Evolutionary conservation across 352 stramenopile genomes (phyloP).

Genomic region (Aphanomyces astaci): DNA sequence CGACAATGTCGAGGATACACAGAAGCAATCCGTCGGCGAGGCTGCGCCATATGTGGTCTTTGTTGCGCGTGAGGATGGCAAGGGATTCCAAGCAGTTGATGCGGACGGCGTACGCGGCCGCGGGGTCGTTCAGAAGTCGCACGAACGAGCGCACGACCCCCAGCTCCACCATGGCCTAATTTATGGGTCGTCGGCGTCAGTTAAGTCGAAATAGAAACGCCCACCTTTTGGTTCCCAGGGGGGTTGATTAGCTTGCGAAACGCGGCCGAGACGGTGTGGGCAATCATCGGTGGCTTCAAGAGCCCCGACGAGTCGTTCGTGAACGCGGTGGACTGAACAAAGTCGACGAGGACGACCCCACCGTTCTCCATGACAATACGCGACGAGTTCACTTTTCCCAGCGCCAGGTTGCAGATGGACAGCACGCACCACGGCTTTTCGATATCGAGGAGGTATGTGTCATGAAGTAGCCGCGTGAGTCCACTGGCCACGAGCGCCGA

Average conservation of each 20-base stretch:
- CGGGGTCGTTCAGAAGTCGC: constrained; percentile 33
- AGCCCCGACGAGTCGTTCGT: neutral
- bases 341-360: constrained; percentile 45
- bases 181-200: neutral
- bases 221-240: constrained; percentile 46
- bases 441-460: constrained; percentile 35
- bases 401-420: constrained; percentile 51
- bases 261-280: constrained; percentile 31
- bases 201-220: neutral
- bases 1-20: constrained; percentile 43
- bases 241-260: constrained; percentile 56
- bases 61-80: constrained; percentile 41
- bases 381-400: constrained; percentile 61
- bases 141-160: constrained; percentile 44
- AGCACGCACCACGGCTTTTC: constrained; percentile 40
- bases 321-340: constrained; percentile 27
- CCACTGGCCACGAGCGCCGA: constrained; percentile 41
- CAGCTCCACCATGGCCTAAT: constrained; percentile 31
- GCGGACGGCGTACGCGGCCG: constrained; percentile 29
- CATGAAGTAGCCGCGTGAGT: constrained; percentile 36
- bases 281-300: no score
- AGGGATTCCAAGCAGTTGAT: constrained; percentile 49
- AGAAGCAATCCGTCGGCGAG: constrained; percentile 48
- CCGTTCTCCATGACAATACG: constrained; percentile 45
- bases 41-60: constrained; percentile 33